phyloP scores from a whole-genome alignment of 2,329 filamentous ascomycete genomes.

The Scytalidium sp. region DNA sequence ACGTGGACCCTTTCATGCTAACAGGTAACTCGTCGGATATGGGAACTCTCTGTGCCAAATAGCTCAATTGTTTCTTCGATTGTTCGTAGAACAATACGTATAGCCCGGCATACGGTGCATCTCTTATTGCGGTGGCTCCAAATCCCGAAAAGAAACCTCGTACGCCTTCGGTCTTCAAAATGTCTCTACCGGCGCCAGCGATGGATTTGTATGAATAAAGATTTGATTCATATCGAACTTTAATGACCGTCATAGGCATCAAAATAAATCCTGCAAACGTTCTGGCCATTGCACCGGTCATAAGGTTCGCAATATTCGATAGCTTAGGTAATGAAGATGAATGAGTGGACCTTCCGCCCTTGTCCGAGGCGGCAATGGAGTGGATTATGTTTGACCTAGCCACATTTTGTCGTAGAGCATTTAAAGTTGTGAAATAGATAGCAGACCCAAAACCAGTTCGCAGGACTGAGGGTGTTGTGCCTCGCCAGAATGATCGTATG shows the following conservation, averaged over 20 bases:
- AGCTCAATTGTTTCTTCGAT: constrained; percentile 60
- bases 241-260: constrained; percentile 95
- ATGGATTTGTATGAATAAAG: constrained; percentile 82
- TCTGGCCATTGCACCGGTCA: constrained; percentile 79
- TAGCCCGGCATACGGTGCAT: constrained; percentile 94
- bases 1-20: constrained; percentile 33
- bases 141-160: constrained; percentile 91
- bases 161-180: constrained; percentile 68
- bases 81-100: constrained; percentile 95
- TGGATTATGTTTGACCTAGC: constrained; percentile 41
- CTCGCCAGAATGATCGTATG: constrained; percentile 81
- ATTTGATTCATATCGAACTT: constrained; percentile 91
- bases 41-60: constrained; percentile 19
- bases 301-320: constrained; percentile 78
- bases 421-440: constrained; percentile 89
- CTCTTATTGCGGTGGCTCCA: constrained; percentile 86
- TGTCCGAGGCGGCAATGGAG: constrained; percentile 22
- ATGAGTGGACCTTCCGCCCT: constrained; percentile 20
- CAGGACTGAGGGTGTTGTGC: constrained; percentile 87
- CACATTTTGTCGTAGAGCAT: constrained; percentile 71
- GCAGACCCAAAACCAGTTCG: constrained; percentile 91
- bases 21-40: constrained; percentile 15
- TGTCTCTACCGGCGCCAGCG: constrained; percentile 68
- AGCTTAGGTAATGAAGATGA: constrained; percentile 80
- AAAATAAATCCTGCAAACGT: constrained; percentile 85